Conservation (phyloP, 805 yeast genomes). For the Brettanomyces custersianus region DNA sequence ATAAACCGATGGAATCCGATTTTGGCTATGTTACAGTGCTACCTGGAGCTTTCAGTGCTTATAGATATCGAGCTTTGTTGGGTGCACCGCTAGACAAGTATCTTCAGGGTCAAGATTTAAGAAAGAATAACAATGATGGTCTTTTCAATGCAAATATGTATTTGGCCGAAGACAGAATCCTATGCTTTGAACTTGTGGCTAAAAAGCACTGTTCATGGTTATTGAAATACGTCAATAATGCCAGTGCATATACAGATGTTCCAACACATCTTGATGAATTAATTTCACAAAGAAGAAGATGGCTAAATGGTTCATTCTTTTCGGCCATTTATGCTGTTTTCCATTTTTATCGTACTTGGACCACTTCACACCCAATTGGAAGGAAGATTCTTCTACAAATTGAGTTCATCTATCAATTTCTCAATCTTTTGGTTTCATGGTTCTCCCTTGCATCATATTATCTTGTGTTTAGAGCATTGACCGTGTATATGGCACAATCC, state of each 20-base stretch:
- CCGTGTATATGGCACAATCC: constrained; percentile 61
- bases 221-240: constrained; percentile 76
- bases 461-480: constrained; percentile 80
- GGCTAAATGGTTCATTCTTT: constrained; percentile 95
- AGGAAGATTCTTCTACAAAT: constrained; percentile 67
- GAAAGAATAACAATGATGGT: constrained; percentile 54
- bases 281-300: constrained; percentile 86
- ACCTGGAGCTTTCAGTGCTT: constrained; percentile 96
- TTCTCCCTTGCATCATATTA: constrained; percentile 87
- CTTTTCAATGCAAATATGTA: constrained; percentile 94
- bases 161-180: constrained; percentile 90
- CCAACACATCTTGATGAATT: constrained; percentile 84
- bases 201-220: constrained; percentile 67
- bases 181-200: constrained; percentile 94
- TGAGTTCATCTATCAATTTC: constrained; percentile 71
- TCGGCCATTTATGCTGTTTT: constrained; percentile 83
- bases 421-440: constrained; percentile 79
- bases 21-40: constrained; percentile 92
- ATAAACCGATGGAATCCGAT: constrained; percentile 90
- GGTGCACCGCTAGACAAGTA: constrained; percentile 86
- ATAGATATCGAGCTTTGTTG: constrained; percentile 71
- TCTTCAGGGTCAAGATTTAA: constrained; percentile 84
- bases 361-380: constrained; percentile 58
- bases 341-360: constrained; percentile 71
- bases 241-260: constrained; percentile 92